These are phyloP conservation scores for Mortierella sp. DNA, from an alignment of 371 early-diverging fungal species.

Conservation along the genomic window DNA sequence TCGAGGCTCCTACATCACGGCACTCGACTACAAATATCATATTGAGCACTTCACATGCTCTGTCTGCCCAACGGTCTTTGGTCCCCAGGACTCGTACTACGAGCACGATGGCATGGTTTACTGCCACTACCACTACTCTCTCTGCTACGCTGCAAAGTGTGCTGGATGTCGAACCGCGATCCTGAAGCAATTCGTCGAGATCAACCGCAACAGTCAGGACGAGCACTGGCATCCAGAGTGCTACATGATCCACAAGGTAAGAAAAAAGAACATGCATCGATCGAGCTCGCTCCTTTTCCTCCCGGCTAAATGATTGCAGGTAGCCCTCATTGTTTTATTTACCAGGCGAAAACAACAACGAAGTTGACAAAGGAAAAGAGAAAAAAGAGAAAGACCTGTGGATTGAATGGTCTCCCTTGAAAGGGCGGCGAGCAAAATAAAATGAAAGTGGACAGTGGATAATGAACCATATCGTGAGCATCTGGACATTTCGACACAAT, in stretches of 20 bases:
- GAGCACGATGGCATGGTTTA: constrained; percentile 90
- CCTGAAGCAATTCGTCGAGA: constrained; percentile 94
- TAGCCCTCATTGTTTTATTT: constrained; percentile 12
- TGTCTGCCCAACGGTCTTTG: constrained; percentile 94
- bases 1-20: constrained; percentile 93
- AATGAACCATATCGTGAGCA: constrained; percentile 7
- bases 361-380: not conserved
- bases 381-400: not conserved
- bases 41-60: constrained; percentile 97
- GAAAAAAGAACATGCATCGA: not conserved
- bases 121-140: constrained; percentile 94
- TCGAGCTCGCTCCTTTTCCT: not conserved
- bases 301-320: constrained; percentile 17
- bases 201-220: constrained; percentile 77
- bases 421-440: constrained; percentile 1
- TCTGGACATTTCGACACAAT: not conserved
- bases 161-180: constrained; percentile 95
- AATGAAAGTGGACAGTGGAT: not conserved
- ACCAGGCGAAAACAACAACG: not conserved
- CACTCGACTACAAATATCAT: constrained; percentile 93
- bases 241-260: constrained; percentile 97
- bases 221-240: constrained; percentile 98
- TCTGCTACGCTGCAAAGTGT: constrained; percentile 87
- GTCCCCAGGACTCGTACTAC: constrained; percentile 95
- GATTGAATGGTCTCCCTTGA: not conserved